Evolutionary conservation across 148 eudicot species (phyloP).

Genomic region (Silene conica): DNA sequence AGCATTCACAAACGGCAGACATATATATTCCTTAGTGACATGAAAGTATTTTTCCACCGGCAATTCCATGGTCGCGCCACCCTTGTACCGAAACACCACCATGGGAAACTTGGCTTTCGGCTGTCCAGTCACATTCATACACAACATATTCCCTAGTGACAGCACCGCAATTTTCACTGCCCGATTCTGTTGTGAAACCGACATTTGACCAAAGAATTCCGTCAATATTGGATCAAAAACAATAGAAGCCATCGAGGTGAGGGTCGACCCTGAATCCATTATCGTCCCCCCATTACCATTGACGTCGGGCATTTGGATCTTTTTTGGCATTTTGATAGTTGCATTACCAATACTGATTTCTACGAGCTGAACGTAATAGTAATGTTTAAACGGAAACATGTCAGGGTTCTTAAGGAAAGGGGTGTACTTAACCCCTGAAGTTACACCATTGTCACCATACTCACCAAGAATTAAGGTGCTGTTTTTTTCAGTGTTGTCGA

Average conservation of each 20-base stretch:
- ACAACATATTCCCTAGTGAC: neutral
- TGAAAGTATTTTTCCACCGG: neutral
- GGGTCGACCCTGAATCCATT: conserved; percentile 65
- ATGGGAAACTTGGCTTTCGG: neutral
- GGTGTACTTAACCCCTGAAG: conserved; percentile 37
- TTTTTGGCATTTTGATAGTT: conserved; percentile 21
- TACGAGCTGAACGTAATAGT: conserved; percentile 46
- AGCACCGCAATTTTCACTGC: neutral
- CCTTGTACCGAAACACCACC: neutral
- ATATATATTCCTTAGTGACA: neutral
- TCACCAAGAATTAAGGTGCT: conserved; percentile 39
- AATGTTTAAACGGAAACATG: conserved; percentile 31
- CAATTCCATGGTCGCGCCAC: neutral
- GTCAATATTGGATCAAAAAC: conserved; percentile 1
- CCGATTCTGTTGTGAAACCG: neutral
- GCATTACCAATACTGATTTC: conserved; percentile 43
- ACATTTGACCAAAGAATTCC: conserved; percentile 33
- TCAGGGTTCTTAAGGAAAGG: conserved; percentile 39
- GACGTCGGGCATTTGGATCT: conserved; percentile 28
- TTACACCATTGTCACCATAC: neutral
- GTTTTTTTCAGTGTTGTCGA: conserved; percentile 35
- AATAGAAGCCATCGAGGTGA: conserved; percentile 46
- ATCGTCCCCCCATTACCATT: conserved; percentile 43
- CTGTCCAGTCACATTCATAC: neutral
- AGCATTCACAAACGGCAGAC: neutral